phyloP scores from a whole-genome alignment of 768 basidiomycete species.

The Lactarius quietus region DNA sequence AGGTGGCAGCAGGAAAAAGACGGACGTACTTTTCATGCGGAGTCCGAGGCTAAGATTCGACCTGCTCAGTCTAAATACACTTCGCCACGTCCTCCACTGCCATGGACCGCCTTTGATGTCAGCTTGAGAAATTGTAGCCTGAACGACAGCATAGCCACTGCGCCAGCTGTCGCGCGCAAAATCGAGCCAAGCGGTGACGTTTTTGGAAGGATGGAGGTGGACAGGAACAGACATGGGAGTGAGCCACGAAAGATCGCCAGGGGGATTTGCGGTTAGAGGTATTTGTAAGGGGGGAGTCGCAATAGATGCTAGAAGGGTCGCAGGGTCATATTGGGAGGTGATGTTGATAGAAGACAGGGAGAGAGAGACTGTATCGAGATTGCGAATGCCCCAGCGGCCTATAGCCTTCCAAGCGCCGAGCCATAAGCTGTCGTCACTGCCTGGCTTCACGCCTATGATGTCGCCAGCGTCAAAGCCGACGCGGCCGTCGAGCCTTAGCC shows the following conservation, averaged over 20 bases:
- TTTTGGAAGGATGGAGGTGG: constrained; percentile 16
- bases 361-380: constrained; percentile 54
- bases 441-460: constrained; percentile 51
- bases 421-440: constrained; percentile 43
- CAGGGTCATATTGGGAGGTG: constrained; percentile 40
- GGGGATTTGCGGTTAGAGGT: constrained; percentile 32
- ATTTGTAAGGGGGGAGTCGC: constrained; percentile 49
- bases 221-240: constrained; percentile 19
- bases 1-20: constrained; percentile 1
- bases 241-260: constrained; percentile 21
- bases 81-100: constrained; percentile 15
- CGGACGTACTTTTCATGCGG: constrained; percentile 49
- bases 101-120: constrained; percentile 9
- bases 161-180: constrained; percentile 23
- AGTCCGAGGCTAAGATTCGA: constrained; percentile 31
- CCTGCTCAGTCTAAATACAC: neutral
- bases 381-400: constrained; percentile 63
- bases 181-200: constrained; percentile 19
- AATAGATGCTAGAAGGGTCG: constrained; percentile 45
- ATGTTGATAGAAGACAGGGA: constrained; percentile 50
- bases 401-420: constrained; percentile 57
- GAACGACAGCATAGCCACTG: constrained; percentile 8
- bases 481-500: constrained; percentile 53
- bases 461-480: constrained; percentile 68
- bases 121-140: constrained; percentile 5